Evolutionary conservation across 352 stramenopile species (phyloP), one percentile per base, ranked within the genome.

Genomic region (Discostella stelligera): DNA sequence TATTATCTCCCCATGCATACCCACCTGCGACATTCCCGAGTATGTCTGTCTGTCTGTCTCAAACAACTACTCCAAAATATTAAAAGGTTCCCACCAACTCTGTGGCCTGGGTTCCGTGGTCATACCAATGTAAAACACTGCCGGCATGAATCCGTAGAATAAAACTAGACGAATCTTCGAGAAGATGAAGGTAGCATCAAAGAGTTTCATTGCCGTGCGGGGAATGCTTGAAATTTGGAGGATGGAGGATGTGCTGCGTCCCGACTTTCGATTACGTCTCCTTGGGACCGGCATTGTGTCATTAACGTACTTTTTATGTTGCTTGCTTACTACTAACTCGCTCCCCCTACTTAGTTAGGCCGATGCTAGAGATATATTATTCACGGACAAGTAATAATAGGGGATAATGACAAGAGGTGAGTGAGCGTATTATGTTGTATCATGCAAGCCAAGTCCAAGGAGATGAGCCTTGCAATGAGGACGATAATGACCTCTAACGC

Each of bases 151-250:
- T 14, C 77, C 80, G 39, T 86, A 93, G 8, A 85, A 74, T 16
- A 93, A 62, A 0, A 81, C 63, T 20, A 79, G 77, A 10, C 77
- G 77, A 5, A 78, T 84, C 62, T 90, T 89, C 41, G 83, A 66
- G 66, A 93, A 93, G 20, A 93, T 68, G 67, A 84, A 91, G 70
- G 90, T 80, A 53, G 82, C 79, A 71, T 93, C 82, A 37, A 93
- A 86, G 14, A 89, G 25, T 37, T 79, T 63, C 7, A 91, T n/a
- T 64, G 71, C 73, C 46, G 76, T 79, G 13, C 66, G 69, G 6
- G 84, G 79, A 18, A 85, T 61, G 23, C 80, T 74, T 0, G 72
- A 37, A 63, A 89, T 53, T 52, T 71, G 66, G 23, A 82, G 71
- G 11, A 44, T 44, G 37, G 37, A 41, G 4, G 32, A 44, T 44